Evolutionary conservation across 306 rosid species (phyloP).

Genomic region (Oemleria cerasiformis): DNA sequence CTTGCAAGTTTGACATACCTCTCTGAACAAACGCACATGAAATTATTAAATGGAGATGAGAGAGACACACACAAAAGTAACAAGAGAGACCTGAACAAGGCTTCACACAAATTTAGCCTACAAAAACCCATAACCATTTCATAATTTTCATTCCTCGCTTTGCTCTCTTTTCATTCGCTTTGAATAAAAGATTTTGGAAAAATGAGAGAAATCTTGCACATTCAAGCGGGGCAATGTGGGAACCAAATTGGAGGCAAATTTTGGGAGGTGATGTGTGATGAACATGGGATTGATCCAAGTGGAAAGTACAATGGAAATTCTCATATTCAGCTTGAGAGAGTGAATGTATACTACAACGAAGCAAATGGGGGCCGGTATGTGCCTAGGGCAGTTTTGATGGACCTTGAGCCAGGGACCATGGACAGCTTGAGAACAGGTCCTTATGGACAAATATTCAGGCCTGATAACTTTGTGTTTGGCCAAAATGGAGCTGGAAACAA

Average conservation of each 20-base stretch:
- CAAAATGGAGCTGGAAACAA: too few relatives aligned
- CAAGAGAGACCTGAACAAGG: slow-evolving; percentile 1
- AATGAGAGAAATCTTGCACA: slow-evolving; percentile 91
- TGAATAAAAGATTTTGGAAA: slow-evolving; percentile 3
- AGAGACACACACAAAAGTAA: slow-evolving; percentile 20
- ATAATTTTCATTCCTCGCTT: not conserved
- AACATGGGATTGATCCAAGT: slow-evolving; percentile 70
- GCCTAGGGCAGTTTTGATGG: slow-evolving; percentile 82
- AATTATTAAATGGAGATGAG: slow-evolving; percentile 42
- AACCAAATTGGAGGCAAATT: slow-evolving; percentile 87
- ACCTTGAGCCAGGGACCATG: slow-evolving; percentile 95
- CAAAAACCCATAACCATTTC: slow-evolving; percentile 34
- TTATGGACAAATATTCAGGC: slow-evolving; percentile 72
- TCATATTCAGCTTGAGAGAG: slow-evolving; percentile 75
- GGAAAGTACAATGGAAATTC: slow-evolving; percentile 70
- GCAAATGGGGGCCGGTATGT: slow-evolving; percentile 83
- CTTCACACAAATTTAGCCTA: too few relatives aligned
- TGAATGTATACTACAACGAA: slow-evolving; percentile 81
- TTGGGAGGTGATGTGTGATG: slow-evolving; percentile 92
- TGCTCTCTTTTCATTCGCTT: slow-evolving; percentile 3
- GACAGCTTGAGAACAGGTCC: slow-evolving; percentile 80
- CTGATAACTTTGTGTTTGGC: slow-evolving; percentile 85
- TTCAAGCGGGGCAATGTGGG: slow-evolving; percentile 93
- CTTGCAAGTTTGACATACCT: slow-evolving; percentile 54
- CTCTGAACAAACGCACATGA: slow-evolving; percentile 70